Evolutionary conservation across 805 yeast species (phyloP).

Genomic region (Hanseniaspora singularis): DNA sequence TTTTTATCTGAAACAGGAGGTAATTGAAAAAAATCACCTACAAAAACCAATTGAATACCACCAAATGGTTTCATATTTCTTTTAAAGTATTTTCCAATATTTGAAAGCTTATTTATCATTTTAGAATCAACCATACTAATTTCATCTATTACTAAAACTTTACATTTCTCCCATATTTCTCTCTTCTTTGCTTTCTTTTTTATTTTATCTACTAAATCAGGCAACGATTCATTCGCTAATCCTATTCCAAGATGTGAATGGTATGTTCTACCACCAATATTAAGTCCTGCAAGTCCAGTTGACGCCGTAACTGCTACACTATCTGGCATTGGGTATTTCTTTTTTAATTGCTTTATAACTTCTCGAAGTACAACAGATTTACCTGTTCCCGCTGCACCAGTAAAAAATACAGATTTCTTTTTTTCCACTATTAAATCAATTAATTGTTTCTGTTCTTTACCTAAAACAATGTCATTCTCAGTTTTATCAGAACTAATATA

Average conservation of each 20-base stretch:
- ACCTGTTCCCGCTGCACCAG: conserved; percentile 86
- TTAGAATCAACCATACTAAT: conserved; percentile 84
- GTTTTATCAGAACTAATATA: background rate
- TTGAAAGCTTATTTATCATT: conserved; percentile 62
- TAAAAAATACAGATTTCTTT: conserved; percentile 40
- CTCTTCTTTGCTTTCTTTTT: conserved; percentile 34
- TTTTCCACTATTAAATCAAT: conserved; percentile 30
- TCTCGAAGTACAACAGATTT: conserved; percentile 58
- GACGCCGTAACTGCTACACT: conserved; percentile 84
- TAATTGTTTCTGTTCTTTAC: conserved; percentile 55
- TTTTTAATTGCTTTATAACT: conserved; percentile 43
- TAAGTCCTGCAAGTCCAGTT: conserved; percentile 91
- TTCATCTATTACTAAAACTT: conserved; percentile 78
- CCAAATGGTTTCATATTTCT: conserved; percentile 59
- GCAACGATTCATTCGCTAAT: conserved; percentile 45
- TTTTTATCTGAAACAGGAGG: conserved; percentile 52
- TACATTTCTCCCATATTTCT: conserved; percentile 53
- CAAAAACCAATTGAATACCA: conserved; percentile 76
- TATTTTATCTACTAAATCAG: conserved; percentile 38
- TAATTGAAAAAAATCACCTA: conserved; percentile 94
- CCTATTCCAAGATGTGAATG: conserved; percentile 84
- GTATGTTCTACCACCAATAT: conserved; percentile 81
- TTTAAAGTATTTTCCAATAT: conserved; percentile 49
- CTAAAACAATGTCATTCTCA: conserved; percentile 22
- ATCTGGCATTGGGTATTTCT: conserved; percentile 31